phyloP scores from a whole-genome alignment of 495 filamentous ascomycete species.

The Massariosphaeria phaeospora region DNA sequence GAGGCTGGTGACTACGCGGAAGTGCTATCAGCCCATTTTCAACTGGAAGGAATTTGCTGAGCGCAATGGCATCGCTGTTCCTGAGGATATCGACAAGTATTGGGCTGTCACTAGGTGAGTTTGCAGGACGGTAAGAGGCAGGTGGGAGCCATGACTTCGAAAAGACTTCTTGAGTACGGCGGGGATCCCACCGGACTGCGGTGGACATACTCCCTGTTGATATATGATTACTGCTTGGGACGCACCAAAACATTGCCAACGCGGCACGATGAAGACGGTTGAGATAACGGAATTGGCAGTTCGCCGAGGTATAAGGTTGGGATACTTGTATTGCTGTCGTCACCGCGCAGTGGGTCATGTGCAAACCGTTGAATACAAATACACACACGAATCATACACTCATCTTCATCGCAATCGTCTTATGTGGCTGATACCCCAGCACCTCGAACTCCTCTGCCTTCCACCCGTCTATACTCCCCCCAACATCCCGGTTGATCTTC shows the following conservation, averaged over 20 bases:
- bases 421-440: slow-evolving; percentile 83
- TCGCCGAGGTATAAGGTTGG: too few species aligned
- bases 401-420: slow-evolving; percentile 95
- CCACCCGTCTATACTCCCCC: slow-evolving; percentile 77
- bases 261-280: too few species aligned
- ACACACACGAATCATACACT: slow-evolving; percentile 66
- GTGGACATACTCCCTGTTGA: too few species aligned
- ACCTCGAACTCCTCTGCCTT: slow-evolving; percentile 82
- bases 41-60: slow-evolving; percentile 15
- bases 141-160: too few species aligned
- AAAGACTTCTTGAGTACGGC: too few species aligned
- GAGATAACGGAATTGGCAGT: too few species aligned
- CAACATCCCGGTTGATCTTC: slow-evolving; percentile 59
- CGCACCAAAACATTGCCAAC: too few species aligned
- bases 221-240: too few species aligned
- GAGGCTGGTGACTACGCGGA: not conserved
- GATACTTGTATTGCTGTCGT: too few species aligned
- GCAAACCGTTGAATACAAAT: too few species aligned
- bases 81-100: not conserved
- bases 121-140: not conserved
- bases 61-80: slow-evolving; percentile 5
- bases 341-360: too few species aligned
- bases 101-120: not conserved
- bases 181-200: too few species aligned
- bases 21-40: slow-evolving; percentile 3